Percentiles rank a stretch among this genome's conserved stretches.
Evolutionary conservation across 2,329 filamentous ascomycete species (phyloP).

Genomic region (Fusarium buharicum): DNA sequence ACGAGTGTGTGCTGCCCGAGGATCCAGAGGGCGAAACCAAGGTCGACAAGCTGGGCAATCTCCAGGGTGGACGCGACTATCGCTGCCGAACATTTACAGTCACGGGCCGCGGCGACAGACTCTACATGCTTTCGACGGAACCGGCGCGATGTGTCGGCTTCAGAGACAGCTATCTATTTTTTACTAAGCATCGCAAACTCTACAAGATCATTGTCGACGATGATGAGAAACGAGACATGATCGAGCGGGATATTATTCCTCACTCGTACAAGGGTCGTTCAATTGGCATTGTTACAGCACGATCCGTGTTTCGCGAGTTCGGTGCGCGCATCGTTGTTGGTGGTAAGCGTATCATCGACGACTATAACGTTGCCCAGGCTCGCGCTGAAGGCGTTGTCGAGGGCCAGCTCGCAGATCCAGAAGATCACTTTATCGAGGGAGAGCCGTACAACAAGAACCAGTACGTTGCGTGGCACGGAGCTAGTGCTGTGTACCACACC

Average conservation of each 20-base stretch:
- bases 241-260: constrained; percentile 93
- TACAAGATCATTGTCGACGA: constrained; percentile 99
- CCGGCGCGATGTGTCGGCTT: constrained; percentile 97
- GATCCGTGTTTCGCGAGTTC: constrained; percentile 97
- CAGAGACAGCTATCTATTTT: constrained; percentile 97
- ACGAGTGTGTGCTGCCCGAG: constrained; percentile 89
- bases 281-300: constrained; percentile 95
- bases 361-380: constrained; percentile 84
- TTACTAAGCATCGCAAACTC: constrained; percentile 95
- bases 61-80: constrained; percentile 88
- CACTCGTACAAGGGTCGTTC: constrained; percentile 98
- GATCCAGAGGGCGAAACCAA: constrained; percentile 91
- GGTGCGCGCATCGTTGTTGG: constrained; percentile 94
- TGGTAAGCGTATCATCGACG: constrained; percentile 84
- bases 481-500: constrained; percentile 94
- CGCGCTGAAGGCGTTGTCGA: constrained; percentile 82
- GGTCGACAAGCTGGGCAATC: constrained; percentile 87
- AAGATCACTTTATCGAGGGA: constrained; percentile 79
- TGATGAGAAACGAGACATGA: constrained; percentile 96
- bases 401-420: constrained; percentile 90
- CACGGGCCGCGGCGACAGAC: constrained; percentile 79
- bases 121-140: constrained; percentile 99
- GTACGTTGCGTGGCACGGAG: constrained; percentile 98
- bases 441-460: constrained; percentile 99
- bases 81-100: constrained; percentile 96